Base-by-base conservation (phyloP, 345 rosid species). In the Camelina laxa region DNA sequence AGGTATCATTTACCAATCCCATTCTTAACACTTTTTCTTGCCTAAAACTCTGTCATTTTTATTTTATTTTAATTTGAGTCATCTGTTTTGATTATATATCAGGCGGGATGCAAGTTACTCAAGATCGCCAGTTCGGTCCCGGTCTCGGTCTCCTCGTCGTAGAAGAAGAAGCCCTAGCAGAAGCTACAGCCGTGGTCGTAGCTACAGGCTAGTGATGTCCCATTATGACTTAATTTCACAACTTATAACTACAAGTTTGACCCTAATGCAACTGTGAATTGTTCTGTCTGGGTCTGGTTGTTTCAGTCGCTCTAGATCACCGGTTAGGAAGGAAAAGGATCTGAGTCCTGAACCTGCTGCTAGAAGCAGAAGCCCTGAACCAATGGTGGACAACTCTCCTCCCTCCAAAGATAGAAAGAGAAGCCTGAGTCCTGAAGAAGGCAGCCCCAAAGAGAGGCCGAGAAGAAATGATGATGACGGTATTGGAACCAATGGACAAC, bases 91-190 rank as follows among this genome's bases (percentile, higher is more conserved):
- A 19, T 66, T 13, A 12, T 58, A 39, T 65, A 31, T 19, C 64
- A 88, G 89, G 30, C 82, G 80, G 44, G 90, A 79, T 4, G 82
- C 78, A 17, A 85, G 87, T 67, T 87, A 84, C 78, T 89, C 96
- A 3, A 82, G 85, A 20, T 92, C 97, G 11, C 92, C 92, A 0
- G 53, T 75, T 66, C 61, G 66, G 12, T 80, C 87, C 60, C 74
- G 70, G 9, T 81, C 87, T 70, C 92, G 70, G 7, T 81, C 87
- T 70, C 92, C 92, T 64, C 84, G 84, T 51, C 91, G 85, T 39
- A 87, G 91, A 58, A 84, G 96, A 68, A 90, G 94, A 78, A 82
- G 90, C 66, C 87, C 89, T 53, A 90, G 92, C 81, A 83, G 87
- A 58, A 88, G 98, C 76, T 90, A 85, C 73, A 88, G 94, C 78